A percentile compares a stretch with the other conserved stretches of the same genome.
Conservation (phyloP, 1,284 basidiomycete species). For the Puccinia triticina region DNA sequence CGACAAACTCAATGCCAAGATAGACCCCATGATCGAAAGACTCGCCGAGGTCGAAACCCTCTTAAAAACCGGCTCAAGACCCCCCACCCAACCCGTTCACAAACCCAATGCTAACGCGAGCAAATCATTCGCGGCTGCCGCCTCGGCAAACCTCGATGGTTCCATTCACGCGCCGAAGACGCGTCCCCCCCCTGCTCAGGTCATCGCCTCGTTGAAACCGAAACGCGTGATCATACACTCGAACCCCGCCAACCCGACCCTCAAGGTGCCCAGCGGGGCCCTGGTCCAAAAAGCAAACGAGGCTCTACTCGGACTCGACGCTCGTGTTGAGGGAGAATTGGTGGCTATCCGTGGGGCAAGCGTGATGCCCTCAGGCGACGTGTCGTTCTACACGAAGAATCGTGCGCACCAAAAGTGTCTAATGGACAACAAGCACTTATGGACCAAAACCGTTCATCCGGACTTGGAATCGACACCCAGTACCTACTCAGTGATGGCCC, state of each 20-base stretch:
- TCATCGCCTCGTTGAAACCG: neutral
- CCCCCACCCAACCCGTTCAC: no score
- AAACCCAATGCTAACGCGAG: no score
- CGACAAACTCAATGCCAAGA: no score
- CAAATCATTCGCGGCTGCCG: no score
- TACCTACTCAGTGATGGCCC: neutral
- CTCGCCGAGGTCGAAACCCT: no score
- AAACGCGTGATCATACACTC: neutral
- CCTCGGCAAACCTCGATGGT: no score
- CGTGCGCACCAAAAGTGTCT: neutral
- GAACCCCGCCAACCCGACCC: neutral
- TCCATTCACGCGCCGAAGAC: no score
- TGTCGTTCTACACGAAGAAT: slow-evolving; percentile 5
- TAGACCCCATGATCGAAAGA: no score
- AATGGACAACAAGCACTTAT: neutral
- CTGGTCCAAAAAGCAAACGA: neutral
- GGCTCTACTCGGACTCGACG: neutral
- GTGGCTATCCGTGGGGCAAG: neutral
- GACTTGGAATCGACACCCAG: neutral
- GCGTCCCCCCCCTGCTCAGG: no score
- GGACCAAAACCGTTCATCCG: neutral
- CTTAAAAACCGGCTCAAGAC: no score
- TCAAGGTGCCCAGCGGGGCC: neutral
- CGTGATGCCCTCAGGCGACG: neutral
- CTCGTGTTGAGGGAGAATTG: neutral